Percentiles rank a stretch among this genome's conserved stretches.
These are phyloP conservation scores for Syzygium oleosum DNA, from an alignment of 345 rosid species.

Conservation along the genomic window DNA sequence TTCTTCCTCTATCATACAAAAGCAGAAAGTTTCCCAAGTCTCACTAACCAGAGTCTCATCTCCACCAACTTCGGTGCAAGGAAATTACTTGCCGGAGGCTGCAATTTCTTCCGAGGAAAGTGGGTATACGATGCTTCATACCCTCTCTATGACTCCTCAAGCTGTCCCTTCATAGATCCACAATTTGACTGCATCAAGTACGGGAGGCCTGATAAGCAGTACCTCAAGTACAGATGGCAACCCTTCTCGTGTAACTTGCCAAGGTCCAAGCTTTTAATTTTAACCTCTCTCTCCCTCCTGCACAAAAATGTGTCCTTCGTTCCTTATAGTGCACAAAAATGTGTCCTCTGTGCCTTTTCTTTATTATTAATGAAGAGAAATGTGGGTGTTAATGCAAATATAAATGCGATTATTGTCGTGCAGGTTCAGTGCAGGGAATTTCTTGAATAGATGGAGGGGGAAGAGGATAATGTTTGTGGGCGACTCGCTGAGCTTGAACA, in stretches of 20 bases:
- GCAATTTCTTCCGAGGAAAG: constrained; percentile 44
- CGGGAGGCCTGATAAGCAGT: constrained; percentile 42
- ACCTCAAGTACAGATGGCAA: constrained; percentile 60
- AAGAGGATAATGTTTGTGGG: constrained; percentile 98
- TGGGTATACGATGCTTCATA: constrained; percentile 50
- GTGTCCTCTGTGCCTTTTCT: neutral
- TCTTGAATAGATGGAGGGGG: constrained; percentile 79
- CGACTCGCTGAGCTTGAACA: constrained; percentile 83
- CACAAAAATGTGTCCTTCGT: neutral
- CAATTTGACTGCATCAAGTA: constrained; percentile 48
- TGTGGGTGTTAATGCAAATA: neutral
- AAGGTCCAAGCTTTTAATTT: constrained; percentile 14
- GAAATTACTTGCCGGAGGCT: constrained; percentile 12
- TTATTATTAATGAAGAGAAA: neutral
- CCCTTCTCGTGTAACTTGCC: constrained; percentile 50
- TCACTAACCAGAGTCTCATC: neutral
- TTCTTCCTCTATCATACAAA: constrained; percentile 5
- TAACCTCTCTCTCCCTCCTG: neutral
- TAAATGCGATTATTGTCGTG: neutral
- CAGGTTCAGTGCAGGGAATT: constrained; percentile 79
- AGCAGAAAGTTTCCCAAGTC: neutral
- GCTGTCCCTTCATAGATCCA: constrained; percentile 51
- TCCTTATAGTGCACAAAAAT: neutral
- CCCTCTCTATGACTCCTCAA: constrained; percentile 36
- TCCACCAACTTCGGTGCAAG: constrained; percentile 1